Conservation (phyloP, 1,284 basidiomycete genomes). For the Apiotrichum veenhuisii region DNA sequence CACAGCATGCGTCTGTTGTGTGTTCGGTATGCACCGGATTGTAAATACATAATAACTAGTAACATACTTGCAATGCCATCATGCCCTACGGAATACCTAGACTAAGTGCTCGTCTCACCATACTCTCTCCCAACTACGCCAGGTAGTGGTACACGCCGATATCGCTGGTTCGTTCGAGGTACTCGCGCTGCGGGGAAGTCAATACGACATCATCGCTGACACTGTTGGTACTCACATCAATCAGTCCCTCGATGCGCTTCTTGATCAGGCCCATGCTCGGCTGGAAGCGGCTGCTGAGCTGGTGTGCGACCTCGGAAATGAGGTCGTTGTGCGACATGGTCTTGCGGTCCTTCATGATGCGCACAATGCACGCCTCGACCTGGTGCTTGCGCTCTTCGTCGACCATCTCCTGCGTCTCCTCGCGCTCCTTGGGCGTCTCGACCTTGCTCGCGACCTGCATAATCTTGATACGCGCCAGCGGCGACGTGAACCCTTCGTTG, state of each 20-base stretch:
- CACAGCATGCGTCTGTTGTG: too few relatives aligned
- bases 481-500: conserved; percentile 74
- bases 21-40: too few relatives aligned
- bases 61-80: too few relatives aligned
- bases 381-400: conserved; percentile 90
- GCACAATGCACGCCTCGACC: conserved; percentile 94
- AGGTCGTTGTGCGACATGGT: conserved; percentile 84
- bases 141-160: conserved; percentile 47
- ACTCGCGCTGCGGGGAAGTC: conserved; percentile 39
- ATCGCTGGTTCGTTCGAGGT: conserved; percentile 44
- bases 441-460: conserved; percentile 80
- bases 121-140: conserved; percentile 26
- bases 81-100: too few relatives aligned
- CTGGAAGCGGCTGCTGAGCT: conserved; percentile 77
- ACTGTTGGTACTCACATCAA: conserved; percentile 70
- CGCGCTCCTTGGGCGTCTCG: conserved; percentile 80
- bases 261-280: conserved; percentile 85
- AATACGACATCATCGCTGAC: too few relatives aligned
- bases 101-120: too few relatives aligned
- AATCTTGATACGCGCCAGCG: conserved; percentile 90
- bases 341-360: conserved; percentile 97
- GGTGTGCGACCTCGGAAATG: conserved; percentile 83
- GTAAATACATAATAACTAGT: too few relatives aligned
- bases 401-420: conserved; percentile 84
- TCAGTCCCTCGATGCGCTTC: conserved; percentile 87